A percentile compares a stretch with the other conserved stretches of the same genome.
Conservation (phyloP, 148 eudicot species). For the Rhododendron griersonianum region DNA sequence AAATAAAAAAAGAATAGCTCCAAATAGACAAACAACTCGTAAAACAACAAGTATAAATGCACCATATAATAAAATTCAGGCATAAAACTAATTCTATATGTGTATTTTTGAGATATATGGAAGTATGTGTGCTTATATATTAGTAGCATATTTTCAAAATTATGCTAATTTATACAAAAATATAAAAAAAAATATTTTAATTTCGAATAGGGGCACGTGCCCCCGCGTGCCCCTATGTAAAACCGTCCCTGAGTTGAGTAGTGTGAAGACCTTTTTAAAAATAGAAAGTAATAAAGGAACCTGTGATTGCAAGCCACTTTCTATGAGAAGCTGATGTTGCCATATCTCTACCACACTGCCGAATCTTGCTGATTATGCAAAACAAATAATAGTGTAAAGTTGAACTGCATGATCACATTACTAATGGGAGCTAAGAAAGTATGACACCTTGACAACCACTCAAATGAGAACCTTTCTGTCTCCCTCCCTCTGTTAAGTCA, state of each 20-base stretch:
- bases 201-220: too few species aligned
- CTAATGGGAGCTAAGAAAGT: neutral
- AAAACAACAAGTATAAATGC: too few species aligned
- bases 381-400: neutral
- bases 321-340: neutral
- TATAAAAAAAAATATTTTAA: too few species aligned
- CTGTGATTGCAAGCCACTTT: neutral
- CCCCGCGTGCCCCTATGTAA: too few species aligned
- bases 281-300: neutral
- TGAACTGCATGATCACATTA: neutral
- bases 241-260: neutral
- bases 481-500: neutral
- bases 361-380: neutral
- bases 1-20: too few species aligned
- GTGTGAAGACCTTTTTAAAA: neutral
- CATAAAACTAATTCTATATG: too few species aligned
- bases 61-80: too few species aligned
- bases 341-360: neutral
- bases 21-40: too few species aligned
- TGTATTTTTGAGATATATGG: too few species aligned
- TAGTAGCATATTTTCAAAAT: too few species aligned
- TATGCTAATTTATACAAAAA: too few species aligned
- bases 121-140: too few species aligned
- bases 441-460: neutral
- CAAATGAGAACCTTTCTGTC: neutral